Evolutionary conservation across 768 basidiomycete genomes (phyloP), one percentile per base, ranked within the genome.

Genomic region (Rhizopogon vesiculosus): DNA sequence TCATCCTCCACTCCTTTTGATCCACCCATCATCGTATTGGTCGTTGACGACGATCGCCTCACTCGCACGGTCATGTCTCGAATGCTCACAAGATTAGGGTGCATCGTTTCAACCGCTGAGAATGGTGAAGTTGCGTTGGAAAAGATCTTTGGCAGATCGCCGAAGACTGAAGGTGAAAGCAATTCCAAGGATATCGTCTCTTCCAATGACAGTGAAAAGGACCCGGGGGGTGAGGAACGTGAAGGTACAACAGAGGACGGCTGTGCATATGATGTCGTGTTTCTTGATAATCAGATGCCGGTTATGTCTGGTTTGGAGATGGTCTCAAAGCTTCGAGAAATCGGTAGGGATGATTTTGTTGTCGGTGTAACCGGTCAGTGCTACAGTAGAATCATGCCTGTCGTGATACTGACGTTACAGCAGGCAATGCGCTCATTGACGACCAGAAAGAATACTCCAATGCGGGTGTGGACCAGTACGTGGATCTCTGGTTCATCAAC

Each of bases 31-130:
- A 76, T 77, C 13, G 89, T 89, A 45, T 76, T 92, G 18, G 89
- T 93, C 3, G 91, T 93, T 0, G 91, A 93, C 61, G 90, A 94
- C 63, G 93, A 95, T 67, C 70, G 78, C 10, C 69, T 93, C 53
- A 93, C 93, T 51, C 80, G 92, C 50, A 84, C 80, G 50, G 73
- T 94, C 57, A 93, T 94, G 92, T 80, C 77, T 57, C 79, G 91
- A 22, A 81, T 91, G 68, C 74, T 94, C 42, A 80, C 81, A n/a
- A 78, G 91, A 38, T 74, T 93, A 2, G 91, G 92, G 1, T 93
- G 91, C 68, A 69, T 69, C 31, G 91, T 93, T n/a, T 75, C 81
- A 13, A 84, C 83, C 16, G 92, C 93, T 10, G 89, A 93, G 72
- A 92, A 95, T 63, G 93, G 93, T 6, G 81, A 87, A 64, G 67